phyloP scores from a whole-genome alignment of 257 asterid species.

The Haberlea rhodopensis region DNA sequence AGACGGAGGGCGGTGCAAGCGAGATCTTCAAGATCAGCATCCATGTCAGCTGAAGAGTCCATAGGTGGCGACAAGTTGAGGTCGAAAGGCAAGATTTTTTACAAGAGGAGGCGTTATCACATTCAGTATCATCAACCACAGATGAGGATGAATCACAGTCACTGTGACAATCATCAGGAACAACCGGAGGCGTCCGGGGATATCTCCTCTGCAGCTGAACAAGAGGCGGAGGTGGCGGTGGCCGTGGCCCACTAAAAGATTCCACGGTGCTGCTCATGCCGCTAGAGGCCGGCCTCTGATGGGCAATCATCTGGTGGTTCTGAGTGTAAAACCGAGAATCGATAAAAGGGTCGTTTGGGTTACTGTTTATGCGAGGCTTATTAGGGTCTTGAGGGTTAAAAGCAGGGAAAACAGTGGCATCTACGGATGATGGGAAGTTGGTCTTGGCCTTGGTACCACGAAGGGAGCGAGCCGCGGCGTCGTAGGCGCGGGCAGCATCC shows the following conservation, averaged over 20 bases:
- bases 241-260: too few species aligned
- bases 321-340: too few species aligned
- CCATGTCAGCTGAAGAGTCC: conserved; percentile 24
- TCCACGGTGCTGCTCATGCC: neutral
- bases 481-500: too few species aligned
- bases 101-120: conserved; percentile 40
- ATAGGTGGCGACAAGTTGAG: conserved; percentile 41
- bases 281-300: neutral
- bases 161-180: conserved; percentile 62
- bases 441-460: too few species aligned
- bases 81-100: conserved; percentile 43
- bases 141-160: conserved; percentile 63
- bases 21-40: conserved; percentile 30
- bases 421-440: too few species aligned
- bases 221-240: conserved; percentile 21
- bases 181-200: conserved; percentile 68
- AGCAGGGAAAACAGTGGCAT: too few species aligned
- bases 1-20: conserved; percentile 48
- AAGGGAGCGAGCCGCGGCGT: too few species aligned
- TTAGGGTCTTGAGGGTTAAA: too few species aligned
- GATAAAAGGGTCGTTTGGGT: too few species aligned
- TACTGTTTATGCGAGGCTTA: too few species aligned
- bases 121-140: conserved; percentile 48
- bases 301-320: too few species aligned
- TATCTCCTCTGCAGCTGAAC: conserved; percentile 41